Percentiles rank a stretch among this genome's conserved stretches.
These are phyloP conservation scores for Colletotrichum sp. DNA, from an alignment of 2,329 filamentous ascomycete species.

Conservation along the genomic window DNA sequence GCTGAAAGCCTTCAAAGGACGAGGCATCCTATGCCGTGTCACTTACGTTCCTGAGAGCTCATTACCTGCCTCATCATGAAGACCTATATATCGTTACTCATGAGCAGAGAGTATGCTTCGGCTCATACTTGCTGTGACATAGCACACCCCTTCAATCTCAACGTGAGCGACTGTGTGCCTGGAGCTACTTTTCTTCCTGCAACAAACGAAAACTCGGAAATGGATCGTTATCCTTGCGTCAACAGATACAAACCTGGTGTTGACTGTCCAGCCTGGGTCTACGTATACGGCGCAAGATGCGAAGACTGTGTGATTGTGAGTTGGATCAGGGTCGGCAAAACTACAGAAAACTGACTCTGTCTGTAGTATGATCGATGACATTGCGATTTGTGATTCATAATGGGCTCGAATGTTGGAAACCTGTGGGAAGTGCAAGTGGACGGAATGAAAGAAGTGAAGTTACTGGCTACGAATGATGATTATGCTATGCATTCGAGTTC, in stretches of 20 bases:
- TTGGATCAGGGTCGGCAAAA: not conserved
- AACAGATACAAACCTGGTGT: not conserved
- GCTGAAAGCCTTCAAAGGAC: not conserved
- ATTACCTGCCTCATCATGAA: not conserved
- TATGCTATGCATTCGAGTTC: no score
- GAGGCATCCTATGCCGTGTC: not conserved
- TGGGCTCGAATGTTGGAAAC: not conserved
- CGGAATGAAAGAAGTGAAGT: not conserved
- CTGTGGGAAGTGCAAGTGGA: not conserved
- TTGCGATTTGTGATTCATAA: not conserved
- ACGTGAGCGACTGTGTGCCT: rapidly evolving
- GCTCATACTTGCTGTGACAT: rapidly evolving
- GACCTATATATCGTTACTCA: not conserved
- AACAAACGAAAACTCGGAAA: not conserved
- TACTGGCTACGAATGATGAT: no score
- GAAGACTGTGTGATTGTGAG: not conserved
- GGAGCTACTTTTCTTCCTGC: not conserved
- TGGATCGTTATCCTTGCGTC: not conserved
- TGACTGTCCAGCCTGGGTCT: not conserved
- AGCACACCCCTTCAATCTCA: rapidly evolving
- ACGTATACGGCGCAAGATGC: not conserved
- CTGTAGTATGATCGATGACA: not conserved
- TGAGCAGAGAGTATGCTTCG: not conserved
- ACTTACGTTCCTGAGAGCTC: rapidly evolving
- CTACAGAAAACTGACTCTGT: not conserved